These are phyloP conservation scores for Cordyceps cateniannulata DNA, from an alignment of 2,329 filamentous ascomycete species.

Conservation along the genomic window DNA sequence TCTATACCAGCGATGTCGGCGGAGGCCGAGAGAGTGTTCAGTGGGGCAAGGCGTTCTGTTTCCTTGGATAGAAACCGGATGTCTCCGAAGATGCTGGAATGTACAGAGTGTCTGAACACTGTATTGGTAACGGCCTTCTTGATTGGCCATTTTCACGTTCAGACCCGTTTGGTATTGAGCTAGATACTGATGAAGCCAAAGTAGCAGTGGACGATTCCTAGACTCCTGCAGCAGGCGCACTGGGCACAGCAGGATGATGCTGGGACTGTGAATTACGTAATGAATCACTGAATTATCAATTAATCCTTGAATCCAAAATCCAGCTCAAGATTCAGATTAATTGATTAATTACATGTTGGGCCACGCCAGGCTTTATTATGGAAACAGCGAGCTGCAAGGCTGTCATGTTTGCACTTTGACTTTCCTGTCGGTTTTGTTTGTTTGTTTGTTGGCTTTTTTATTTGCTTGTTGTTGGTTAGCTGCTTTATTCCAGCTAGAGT, in stretches of 20 bases:
- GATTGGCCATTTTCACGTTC: neutral
- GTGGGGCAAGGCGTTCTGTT: neutral
- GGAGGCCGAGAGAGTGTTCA: slow-evolving; percentile 2
- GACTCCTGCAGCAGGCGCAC: neutral
- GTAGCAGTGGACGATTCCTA: neutral
- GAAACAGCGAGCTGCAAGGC: too few relatives aligned
- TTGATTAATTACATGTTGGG: too few relatives aligned
- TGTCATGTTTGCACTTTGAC: too few relatives aligned
- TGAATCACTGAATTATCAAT: neutral
- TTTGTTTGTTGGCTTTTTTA: too few relatives aligned
- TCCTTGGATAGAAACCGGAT: neutral
- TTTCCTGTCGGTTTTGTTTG: too few relatives aligned
- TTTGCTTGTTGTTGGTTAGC: too few relatives aligned
- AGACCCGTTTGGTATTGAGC: neutral
- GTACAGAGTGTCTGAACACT: slow-evolving; percentile 2
- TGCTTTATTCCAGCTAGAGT: too few relatives aligned
- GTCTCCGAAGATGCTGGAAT: neutral
- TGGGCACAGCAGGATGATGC: neutral
- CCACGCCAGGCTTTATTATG: too few relatives aligned
- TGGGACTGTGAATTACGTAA: neutral
- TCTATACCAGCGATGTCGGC: neutral
- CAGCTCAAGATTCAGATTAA: neutral
- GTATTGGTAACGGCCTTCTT: neutral
- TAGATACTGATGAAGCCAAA: neutral
- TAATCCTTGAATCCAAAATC: neutral